A percentile compares a stretch with the other conserved stretches of the same genome.
phyloP scores from a whole-genome alignment of 345 rosid genomes.

The Streptanthus diversifolius region DNA sequence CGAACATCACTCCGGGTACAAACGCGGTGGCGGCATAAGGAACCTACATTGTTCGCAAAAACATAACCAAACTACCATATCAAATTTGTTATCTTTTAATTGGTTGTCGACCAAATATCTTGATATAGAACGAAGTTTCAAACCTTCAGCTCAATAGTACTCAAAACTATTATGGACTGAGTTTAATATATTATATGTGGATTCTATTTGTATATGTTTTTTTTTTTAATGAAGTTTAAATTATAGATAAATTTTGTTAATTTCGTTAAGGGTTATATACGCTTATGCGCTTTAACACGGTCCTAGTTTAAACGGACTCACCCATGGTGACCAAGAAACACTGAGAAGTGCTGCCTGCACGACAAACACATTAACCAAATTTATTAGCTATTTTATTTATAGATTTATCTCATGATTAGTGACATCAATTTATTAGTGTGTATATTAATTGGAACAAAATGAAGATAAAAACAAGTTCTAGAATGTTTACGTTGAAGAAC shows the following conservation, averaged over 20 bases:
- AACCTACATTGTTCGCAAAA: slow-evolving; percentile 44
- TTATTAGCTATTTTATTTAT: not conserved
- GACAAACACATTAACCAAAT: not conserved
- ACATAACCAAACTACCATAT: not conserved
- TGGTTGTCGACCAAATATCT: not conserved
- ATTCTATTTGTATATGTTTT: not conserved
- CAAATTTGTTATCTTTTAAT: not conserved
- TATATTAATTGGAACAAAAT: not conserved
- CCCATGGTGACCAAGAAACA: slow-evolving; percentile 76
- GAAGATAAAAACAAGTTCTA: not conserved
- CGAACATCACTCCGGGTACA: slow-evolving; percentile 36
- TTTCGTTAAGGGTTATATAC: not conserved
- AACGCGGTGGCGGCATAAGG: slow-evolving; percentile 54
- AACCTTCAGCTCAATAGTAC: no score
- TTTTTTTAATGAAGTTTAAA: not conserved
- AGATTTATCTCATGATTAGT: not conserved
- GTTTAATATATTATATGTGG: not conserved
- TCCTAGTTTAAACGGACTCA: slow-evolving; percentile 26
- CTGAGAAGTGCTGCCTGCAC: slow-evolving; percentile 63
- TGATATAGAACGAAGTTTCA: no score
- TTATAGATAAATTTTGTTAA: not conserved
- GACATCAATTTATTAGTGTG: not conserved
- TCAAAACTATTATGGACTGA: not conserved
- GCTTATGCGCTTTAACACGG: not conserved
- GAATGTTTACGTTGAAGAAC: slow-evolving; percentile 1